These are phyloP conservation scores for Alliaria petiolata DNA, from an alignment of 345 rosid species.

Conservation along the genomic window DNA sequence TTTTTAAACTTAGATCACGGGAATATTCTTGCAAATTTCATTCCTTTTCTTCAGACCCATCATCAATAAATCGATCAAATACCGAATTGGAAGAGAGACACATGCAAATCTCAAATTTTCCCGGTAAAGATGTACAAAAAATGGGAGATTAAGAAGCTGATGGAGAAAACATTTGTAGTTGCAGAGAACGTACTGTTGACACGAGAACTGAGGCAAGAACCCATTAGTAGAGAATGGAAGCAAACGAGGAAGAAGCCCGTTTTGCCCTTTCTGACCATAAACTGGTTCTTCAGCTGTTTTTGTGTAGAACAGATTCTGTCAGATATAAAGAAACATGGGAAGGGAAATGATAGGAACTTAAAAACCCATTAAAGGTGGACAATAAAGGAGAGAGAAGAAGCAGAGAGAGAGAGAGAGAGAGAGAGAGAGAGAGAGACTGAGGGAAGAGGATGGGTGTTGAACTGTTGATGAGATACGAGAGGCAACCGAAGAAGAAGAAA, in stretches of 20 bases:
- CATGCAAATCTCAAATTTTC: background rate
- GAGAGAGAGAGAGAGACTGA: background rate
- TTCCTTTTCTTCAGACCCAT: constrained; percentile 5
- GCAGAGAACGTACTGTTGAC: constrained; percentile 41
- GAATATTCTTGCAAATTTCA: background rate
- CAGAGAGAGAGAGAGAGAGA: too few species aligned
- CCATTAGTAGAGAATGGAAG: constrained; percentile 41
- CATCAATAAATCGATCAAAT: background rate
- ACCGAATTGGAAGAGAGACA: background rate
- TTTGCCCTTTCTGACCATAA: background rate
- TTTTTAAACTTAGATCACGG: background rate
- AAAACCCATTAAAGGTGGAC: background rate
- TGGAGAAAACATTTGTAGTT: background rate
- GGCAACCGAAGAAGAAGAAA: constrained; percentile 13
- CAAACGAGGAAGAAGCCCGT: background rate
- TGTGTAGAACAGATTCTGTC: background rate
- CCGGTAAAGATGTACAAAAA: background rate
- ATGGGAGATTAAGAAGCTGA: background rate
- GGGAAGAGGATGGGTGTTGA: background rate
- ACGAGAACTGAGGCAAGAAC: constrained; percentile 67
- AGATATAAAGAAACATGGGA: background rate
- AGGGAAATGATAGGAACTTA: background rate
- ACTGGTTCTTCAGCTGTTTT: background rate
- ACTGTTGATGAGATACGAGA: constrained; percentile 27
- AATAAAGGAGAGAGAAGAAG: background rate